Evolutionary conservation across 1,139 yeast genomes (phyloP), one percentile per base, ranked within the genome.

Genomic region (Taiozyma sp.): DNA sequence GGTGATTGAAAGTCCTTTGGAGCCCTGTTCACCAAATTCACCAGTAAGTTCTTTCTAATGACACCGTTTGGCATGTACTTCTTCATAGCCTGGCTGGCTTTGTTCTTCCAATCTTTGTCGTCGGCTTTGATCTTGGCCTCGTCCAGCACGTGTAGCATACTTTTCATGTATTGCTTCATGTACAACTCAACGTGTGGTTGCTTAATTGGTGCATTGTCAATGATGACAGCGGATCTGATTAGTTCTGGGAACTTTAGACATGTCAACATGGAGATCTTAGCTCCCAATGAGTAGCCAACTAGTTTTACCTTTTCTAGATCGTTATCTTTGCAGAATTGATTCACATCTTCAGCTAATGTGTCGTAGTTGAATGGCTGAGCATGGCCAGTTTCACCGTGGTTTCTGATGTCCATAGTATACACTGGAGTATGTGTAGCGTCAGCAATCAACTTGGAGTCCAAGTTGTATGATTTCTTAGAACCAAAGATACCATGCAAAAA

Each of bases 221-320:
- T 70, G 16, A 76, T 71, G 19, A 77, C 72, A 39, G 78, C 65
- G 44, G 71, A 66, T 22, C 65, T 59, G 8, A 77, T 66, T 46
- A 69, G 52, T 6, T 70, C 70, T 1, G 81, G 80, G 45, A 64
- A 58, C 45, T 64, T 57, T 43, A 78, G 62, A 5, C 74, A 68
- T 6, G 73, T 70, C 49, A 75, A 52, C 81, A 78, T 77, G 7
- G 79, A 73, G 6, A 74, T 73, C 53, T 78, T 78, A 8, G 81
- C 82, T 0, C 83, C 83, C 73, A 79, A 71, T 28, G 79, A 76
- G 57, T 78, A 81, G 0, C 83, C 83, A 10, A 74, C 70, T 28
- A 77, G 53, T 13, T 72, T 66, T 14, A 68, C 69, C 34, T 64
- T 58, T 6, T 55, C 49, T 59, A 69, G 64, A 1, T 60, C 51